These are phyloP conservation scores for Nicotiana otophora DNA, from an alignment of 257 asterid genomes.

Conservation along the genomic window DNA sequence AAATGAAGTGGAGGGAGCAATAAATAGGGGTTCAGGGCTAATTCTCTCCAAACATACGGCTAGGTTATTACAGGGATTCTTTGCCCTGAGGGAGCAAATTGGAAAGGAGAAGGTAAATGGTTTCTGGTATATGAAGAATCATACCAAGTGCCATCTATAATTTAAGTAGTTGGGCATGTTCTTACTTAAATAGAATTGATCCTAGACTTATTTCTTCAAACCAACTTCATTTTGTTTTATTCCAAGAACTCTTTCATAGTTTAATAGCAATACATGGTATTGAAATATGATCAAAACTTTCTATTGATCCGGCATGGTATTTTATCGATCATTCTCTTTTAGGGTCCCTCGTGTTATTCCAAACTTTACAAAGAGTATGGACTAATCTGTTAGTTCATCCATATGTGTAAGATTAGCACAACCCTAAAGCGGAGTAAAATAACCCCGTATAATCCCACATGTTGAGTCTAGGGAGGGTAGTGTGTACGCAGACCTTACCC, in stretches of 20 bases:
- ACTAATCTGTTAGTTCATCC: background rate
- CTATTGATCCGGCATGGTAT: background rate
- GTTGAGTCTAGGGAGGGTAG: too few relatives aligned
- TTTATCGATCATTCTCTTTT: background rate
- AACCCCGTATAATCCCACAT: too few relatives aligned
- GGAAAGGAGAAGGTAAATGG: background rate
- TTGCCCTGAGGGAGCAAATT: background rate
- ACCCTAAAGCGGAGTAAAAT: background rate
- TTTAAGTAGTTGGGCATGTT: too few relatives aligned
- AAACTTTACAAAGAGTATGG: background rate
- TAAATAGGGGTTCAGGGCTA: too few relatives aligned
- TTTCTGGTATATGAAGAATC: background rate
- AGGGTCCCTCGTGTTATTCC: background rate
- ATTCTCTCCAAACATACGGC: too few relatives aligned
- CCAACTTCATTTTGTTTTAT: background rate
- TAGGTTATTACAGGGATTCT: background rate
- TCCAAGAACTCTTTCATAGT: background rate
- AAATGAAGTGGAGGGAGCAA: too few relatives aligned
- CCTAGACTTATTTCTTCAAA: background rate
- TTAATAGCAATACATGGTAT: background rate
- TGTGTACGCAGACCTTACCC: too few relatives aligned
- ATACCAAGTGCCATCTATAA: background rate
- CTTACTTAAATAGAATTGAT: too few relatives aligned
- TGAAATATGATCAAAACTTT: background rate
- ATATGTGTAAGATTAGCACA: background rate